Conservation (phyloP, 2,329 filamentous ascomycete species). For the Emergomyces orientalis region DNA sequence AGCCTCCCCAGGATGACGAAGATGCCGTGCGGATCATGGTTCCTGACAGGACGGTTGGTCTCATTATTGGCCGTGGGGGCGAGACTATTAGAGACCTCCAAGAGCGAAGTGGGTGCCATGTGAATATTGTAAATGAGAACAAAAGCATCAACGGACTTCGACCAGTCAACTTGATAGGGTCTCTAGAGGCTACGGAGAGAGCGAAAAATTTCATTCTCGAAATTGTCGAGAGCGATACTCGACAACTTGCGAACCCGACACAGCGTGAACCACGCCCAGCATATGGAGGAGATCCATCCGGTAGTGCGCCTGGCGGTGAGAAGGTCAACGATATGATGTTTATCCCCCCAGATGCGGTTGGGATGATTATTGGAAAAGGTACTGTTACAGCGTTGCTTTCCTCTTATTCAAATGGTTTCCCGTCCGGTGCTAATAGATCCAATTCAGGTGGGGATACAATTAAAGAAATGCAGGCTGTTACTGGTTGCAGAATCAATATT, state of each 20-base stretch:
- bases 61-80: conserved; percentile 88
- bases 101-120: conserved; percentile 85
- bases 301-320: conserved; percentile 17
- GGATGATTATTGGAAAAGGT: conserved; percentile 93
- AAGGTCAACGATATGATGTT: conserved; percentile 76
- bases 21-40: conserved; percentile 91
- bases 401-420: background rate
- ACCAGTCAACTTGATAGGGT: conserved; percentile 83
- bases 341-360: conserved; percentile 82
- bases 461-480: conserved; percentile 80
- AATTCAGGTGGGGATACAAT: conserved; percentile 70
- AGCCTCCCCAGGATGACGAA: conserved; percentile 59
- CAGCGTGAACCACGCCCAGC: conserved; percentile 17
- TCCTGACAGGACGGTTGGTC: conserved; percentile 79
- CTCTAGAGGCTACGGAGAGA: conserved; percentile 59
- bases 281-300: conserved; percentile 21
- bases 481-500: conserved; percentile 91
- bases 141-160: conserved; percentile 85
- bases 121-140: conserved; percentile 88
- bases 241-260: conserved; percentile 15
- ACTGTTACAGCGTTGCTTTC: background rate
- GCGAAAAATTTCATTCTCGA: conserved; percentile 87
- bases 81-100: conserved; percentile 90
- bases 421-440: background rate
- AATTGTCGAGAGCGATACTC: conserved; percentile 82